These are phyloP conservation scores for Aspergillus aculeatinus DNA, from an alignment of 2,329 filamentous ascomycete species.

Conservation along the genomic window DNA sequence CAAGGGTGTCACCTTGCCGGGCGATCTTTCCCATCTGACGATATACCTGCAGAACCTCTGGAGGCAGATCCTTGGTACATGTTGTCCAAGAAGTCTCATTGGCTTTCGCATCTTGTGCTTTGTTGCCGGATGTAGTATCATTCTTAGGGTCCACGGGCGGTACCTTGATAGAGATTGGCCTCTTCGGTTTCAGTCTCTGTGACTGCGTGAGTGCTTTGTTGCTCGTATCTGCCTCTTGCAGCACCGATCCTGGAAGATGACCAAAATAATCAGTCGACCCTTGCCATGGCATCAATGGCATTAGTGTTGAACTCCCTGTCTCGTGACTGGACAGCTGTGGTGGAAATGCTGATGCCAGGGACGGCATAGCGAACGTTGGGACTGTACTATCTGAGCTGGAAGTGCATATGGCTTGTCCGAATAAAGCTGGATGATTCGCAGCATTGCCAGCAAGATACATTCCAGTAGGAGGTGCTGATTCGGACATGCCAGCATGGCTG, in stretches of 20 bases:
- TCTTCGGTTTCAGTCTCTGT: neutral
- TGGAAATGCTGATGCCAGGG: neutral
- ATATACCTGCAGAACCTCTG: constrained; percentile 29
- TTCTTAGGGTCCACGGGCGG: neutral
- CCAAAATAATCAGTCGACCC: neutral
- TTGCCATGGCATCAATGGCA: neutral
- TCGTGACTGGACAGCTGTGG: neutral
- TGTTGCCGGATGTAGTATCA: neutral
- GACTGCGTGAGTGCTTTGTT: neutral
- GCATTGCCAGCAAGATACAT: neutral
- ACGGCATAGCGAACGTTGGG: neutral
- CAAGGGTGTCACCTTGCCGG: constrained; percentile 28
- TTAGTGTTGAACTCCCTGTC: neutral
- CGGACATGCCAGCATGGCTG: neutral
- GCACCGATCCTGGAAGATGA: neutral
- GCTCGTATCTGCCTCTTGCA: neutral
- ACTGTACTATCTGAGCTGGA: neutral
- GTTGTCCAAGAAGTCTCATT: constrained; percentile 10
- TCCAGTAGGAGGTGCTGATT: neutral
- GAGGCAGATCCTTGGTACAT: constrained; percentile 13
- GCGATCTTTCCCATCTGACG: constrained; percentile 31
- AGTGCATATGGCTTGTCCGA: neutral
- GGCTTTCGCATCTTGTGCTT: neutral
- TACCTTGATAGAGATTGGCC: neutral
- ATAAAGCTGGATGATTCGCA: neutral